Base-by-base conservation (phyloP, 1,284 basidiomycete species). In the Pyrrhoderma lamaoense region DNA sequence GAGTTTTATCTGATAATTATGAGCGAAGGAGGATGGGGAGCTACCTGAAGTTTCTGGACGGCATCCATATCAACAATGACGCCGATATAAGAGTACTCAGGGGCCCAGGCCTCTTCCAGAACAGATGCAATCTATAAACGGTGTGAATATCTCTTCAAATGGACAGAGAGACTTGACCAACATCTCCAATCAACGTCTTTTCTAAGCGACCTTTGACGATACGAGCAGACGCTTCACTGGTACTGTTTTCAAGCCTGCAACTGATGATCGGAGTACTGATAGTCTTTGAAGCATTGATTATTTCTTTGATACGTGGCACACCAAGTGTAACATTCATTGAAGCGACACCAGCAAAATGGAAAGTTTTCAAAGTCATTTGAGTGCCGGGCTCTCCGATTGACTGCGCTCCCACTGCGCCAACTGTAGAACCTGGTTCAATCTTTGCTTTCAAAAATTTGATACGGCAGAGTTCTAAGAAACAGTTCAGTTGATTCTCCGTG, bases 321-420 rank as follows among this genome's bases (percentile, higher is more conserved):
- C 96, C 96, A 38, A 99, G 82, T 1, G 96, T 99, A 60, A 99
- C 93, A 71, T 98, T 99, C 96, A 99, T 99, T 34, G 94, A 96
- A 9, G 96, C 96, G 58, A 99, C 94, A 75, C 96, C 96, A 62
- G 96, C 96, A 71, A 99, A 99, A 76, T 99, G 96, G 83, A 99
- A 99, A 55, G 96, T 99, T 71, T 99, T 99, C 59, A 99, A 70
- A 5, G 96, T 99, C 96, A 99, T 99, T 65, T 99, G 96, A 2
- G 96, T 99, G 52, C 96, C 96, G 1, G 96, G 96, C 68, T 99
- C 96, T 65, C 96, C 96, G 58, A 99, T 99, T 5, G 96, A 99
- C 66, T 99, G 96, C 1, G 96, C 96, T 14, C 96, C 96, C 43
- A 99, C 93, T 14, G 96, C 96, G 47, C 96, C 96, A 16, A 99